Conservation (phyloP, 2,329 filamentous ascomycete genomes). For the Scopulariopsis brevicaulis region DNA sequence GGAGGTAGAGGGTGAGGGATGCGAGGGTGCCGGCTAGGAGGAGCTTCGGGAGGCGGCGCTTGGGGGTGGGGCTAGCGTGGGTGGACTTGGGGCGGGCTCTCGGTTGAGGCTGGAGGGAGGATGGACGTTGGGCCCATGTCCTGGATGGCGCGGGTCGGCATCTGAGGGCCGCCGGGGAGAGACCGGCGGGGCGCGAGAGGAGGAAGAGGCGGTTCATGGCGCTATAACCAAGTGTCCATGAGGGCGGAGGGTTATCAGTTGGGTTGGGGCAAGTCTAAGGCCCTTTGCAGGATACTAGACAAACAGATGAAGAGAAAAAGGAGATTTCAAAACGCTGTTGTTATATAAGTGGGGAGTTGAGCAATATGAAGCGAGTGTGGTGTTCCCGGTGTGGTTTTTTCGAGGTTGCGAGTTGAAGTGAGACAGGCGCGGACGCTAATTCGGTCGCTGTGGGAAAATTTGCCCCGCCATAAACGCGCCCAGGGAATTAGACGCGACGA, state of each 20-base stretch:
- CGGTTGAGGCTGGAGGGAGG: neutral
- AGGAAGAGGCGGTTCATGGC: neutral
- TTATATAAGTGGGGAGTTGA: neutral
- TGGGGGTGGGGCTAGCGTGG: neutral
- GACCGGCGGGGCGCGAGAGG: neutral
- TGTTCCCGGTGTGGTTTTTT: neutral
- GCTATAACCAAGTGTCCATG: neutral
- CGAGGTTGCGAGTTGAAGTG: too few relatives aligned
- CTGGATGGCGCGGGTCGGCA: neutral
- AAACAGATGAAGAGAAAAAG: neutral
- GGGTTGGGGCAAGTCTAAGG: neutral
- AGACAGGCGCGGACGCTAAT: too few relatives aligned
- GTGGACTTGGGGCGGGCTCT: neutral
- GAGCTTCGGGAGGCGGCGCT: neutral
- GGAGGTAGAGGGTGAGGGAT: neutral
- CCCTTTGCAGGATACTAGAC: neutral
- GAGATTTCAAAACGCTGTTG: neutral
- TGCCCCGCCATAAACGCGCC: neutral
- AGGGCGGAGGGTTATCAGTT: neutral
- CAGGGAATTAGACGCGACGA: neutral
- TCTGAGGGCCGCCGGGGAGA: neutral
- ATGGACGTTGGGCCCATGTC: neutral
- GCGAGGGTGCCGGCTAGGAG: constrained; percentile 2
- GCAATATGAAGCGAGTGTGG: neutral
- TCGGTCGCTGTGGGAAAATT: neutral